These are phyloP conservation scores for Penicillium sp. DNA, from an alignment of 2,329 filamentous ascomycete species.

Conservation along the genomic window DNA sequence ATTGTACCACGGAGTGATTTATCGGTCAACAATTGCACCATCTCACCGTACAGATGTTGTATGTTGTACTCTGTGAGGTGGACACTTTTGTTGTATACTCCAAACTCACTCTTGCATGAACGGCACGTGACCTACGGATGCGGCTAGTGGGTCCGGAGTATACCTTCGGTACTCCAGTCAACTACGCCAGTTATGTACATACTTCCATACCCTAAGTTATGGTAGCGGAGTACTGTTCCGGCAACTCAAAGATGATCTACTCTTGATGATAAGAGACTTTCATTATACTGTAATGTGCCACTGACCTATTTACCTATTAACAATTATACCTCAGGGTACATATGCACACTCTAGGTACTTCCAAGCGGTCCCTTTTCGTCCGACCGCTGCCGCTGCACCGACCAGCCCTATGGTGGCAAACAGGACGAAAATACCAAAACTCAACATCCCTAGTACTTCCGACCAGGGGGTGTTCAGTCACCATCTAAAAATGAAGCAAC, in stretches of 20 bases:
- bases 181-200: no score
- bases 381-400: background rate
- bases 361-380: background rate
- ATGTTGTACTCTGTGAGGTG: background rate
- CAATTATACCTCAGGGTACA: no score
- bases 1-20: background rate
- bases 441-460: background rate
- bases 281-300: no score
- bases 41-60: background rate
- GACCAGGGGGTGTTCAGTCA: background rate
- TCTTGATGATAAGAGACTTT: no score
- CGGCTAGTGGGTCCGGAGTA: background rate
- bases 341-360: no score
- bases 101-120: background rate
- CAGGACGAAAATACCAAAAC: conserved; percentile 1
- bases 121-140: background rate
- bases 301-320: no score
- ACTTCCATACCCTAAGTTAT: no score
- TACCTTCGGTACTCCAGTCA: background rate
- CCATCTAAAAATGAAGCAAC: background rate
- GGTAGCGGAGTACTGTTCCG: no score
- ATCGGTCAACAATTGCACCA: background rate
- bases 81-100: background rate
- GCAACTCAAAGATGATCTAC: no score
- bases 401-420: conserved; percentile 2